Evolutionary conservation across 1,284 basidiomycete species (phyloP).

Genomic region (Sutorius eximius): DNA sequence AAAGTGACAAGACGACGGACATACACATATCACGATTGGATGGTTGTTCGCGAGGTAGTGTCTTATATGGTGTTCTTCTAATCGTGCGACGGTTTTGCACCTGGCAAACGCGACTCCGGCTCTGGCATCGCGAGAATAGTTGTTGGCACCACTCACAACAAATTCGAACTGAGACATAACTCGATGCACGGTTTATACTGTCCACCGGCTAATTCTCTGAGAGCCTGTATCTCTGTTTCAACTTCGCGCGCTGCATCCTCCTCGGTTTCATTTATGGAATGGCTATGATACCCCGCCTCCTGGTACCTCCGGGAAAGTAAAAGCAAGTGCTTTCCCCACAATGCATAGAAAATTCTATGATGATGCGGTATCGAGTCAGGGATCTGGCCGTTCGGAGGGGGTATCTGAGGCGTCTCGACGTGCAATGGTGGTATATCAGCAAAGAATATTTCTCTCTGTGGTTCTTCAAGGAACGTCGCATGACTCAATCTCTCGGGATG

Average conservation of each 20-base stretch:
- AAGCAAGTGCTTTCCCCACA: constrained; percentile 29
- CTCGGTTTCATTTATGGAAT: constrained; percentile 14
- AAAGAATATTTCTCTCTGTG: constrained; percentile 57
- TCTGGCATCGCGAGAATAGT: neutral
- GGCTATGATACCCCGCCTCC: constrained; percentile 11
- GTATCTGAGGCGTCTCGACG: constrained; percentile 20
- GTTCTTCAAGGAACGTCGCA: constrained; percentile 74
- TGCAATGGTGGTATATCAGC: constrained; percentile 25
- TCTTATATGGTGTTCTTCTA: constrained; percentile 72
- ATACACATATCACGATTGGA: constrained; percentile 74
- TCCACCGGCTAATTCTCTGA: constrained; percentile 13
- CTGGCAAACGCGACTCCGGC: constrained; percentile 35
- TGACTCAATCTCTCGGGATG: constrained; percentile 74
- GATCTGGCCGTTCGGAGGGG: constrained; percentile 16
- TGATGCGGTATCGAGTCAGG: constrained; percentile 25
- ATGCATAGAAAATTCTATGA: constrained; percentile 24
- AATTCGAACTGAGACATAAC: constrained; percentile 80
- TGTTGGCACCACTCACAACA: constrained; percentile 50
- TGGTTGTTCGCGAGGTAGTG: constrained; percentile 65
- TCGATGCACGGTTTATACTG: constrained; percentile 65
- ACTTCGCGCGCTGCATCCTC: constrained; percentile 27
- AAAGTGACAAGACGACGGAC: constrained; percentile 30
- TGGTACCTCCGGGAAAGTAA: constrained; percentile 21
- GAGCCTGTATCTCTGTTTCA: constrained; percentile 24
- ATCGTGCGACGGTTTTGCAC: constrained; percentile 63